Conservation (phyloP, 129 eudicot species). For the Escallonia rubra region DNA sequence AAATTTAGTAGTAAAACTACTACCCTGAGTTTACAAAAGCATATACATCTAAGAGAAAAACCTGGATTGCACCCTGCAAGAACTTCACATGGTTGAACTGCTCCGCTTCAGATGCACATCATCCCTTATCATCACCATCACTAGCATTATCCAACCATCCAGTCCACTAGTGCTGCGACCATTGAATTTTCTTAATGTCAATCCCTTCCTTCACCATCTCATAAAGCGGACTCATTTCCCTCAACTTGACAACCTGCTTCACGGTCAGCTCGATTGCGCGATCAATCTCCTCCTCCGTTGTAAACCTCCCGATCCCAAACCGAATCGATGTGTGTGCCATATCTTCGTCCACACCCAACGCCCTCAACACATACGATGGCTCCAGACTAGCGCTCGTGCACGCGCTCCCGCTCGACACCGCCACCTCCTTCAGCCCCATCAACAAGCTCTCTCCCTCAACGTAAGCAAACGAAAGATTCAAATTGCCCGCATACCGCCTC, state of each 20-base stretch:
- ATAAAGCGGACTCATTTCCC: slow-evolving; percentile 98
- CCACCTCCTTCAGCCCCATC: slow-evolving; percentile 98
- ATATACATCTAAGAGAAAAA: not conserved
- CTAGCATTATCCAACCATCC: not conserved
- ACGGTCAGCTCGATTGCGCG: slow-evolving; percentile 79
- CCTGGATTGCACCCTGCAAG: slow-evolving; percentile 18
- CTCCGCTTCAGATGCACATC: slow-evolving; percentile 1
- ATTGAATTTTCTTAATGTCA: slow-evolving; percentile 84
- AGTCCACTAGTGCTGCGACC: slow-evolving; percentile 68
- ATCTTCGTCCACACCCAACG: slow-evolving; percentile 96
- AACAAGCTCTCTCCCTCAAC: slow-evolving; percentile 98
- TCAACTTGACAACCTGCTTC: slow-evolving; percentile 77
- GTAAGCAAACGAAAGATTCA: slow-evolving; percentile 91
- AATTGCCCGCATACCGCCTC: slow-evolving; percentile 75
- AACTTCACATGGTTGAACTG: not conserved
- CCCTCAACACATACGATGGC: slow-evolving; percentile 92
- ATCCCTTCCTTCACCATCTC: slow-evolving; percentile 96
- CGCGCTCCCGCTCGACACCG: slow-evolving; percentile 98
- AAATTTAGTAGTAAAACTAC: slow-evolving; percentile 11
- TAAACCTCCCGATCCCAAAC: slow-evolving; percentile 98
- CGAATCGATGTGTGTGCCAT: slow-evolving; percentile 98
- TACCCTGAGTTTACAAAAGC: slow-evolving; percentile 1
- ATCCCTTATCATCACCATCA: not conserved
- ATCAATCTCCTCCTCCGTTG: slow-evolving; percentile 94
- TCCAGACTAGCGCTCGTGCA: slow-evolving; percentile 99